Evolutionary conservation across 2,329 filamentous ascomycete species (phyloP), one percentile per base, ranked within the genome.

Genomic region (Periconia digitata): DNA sequence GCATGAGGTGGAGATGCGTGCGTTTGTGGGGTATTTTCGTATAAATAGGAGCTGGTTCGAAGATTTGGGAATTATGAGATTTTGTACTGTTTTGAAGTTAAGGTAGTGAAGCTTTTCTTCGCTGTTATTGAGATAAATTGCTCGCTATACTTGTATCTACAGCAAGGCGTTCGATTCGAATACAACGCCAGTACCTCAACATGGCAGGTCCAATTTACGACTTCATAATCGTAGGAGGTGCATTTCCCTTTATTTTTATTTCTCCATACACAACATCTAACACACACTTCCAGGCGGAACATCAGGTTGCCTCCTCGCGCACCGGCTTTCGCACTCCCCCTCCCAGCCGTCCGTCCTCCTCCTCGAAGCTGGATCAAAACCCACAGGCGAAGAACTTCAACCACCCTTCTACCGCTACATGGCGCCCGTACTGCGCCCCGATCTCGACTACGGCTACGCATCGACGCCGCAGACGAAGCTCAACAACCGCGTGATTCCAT

Each of bases 341-440:
- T 72, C 73, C 29, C 72, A 67, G 8, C 84, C 83, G 0, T 73
- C 63, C 0, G 77, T 87, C 1, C 75, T 86, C 1, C 74, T 87
- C 1, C 67, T 87, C 2, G 84, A 87, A 66, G 84, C 83, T 1
- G 85, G 85, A 10, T 69, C 73, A 1, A 80, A 83, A 40, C 73
- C 76, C 1, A 75, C 79, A 48, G 69, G 63, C 5, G 63, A 71
- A 8, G 64, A 54, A 34, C 56, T 70, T 8, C 48, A 36, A 20
- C 69, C 79, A 8, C 76, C 78, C 2, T 80, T 75, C n/a, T 75
- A 85, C 55, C 76, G 83, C 40, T 87, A 78, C 64, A 57, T 62
- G n/a, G 49, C 53, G 2, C 46, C 53, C 22, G 46, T 53, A 1
- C 80, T 79, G 22, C 76, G 79, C 32, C 70, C 70, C 6, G 71